These are phyloP conservation scores for Lactifluus rugatus DNA, from an alignment of 768 basidiomycete species.

Conservation along the genomic window DNA sequence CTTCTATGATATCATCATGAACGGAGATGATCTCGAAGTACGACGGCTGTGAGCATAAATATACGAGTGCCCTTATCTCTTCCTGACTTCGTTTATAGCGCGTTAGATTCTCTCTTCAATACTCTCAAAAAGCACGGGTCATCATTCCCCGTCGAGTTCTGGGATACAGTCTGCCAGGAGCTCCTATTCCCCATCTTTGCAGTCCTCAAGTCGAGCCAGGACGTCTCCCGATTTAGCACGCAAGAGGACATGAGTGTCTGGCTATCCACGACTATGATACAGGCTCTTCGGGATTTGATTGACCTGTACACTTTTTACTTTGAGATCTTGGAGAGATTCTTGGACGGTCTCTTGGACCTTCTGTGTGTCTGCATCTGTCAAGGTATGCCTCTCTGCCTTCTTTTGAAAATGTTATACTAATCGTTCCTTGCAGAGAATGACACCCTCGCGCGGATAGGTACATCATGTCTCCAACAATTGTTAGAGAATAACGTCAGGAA, in stretches of 20 bases:
- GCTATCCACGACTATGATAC: constrained; percentile 98
- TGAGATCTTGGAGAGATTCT: constrained; percentile 75
- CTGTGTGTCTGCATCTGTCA: constrained; percentile 97
- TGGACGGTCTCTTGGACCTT: constrained; percentile 90
- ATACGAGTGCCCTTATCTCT: not conserved
- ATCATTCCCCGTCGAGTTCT: constrained; percentile 83
- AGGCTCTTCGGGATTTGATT: constrained; percentile 89
- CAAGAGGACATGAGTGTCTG: constrained; percentile 99
- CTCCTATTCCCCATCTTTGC: constrained; percentile 98
- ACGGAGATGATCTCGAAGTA: constrained; percentile 96
- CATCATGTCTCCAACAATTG: constrained; percentile 93
- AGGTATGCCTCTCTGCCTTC: constrained; percentile 44
- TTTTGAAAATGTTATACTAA: not conserved
- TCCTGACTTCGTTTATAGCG: constrained; percentile 40
- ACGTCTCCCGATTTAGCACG: constrained; percentile 84
- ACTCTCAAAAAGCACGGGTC: constrained; percentile 86
- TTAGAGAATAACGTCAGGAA: constrained; percentile 88
- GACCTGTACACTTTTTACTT: constrained; percentile 96
- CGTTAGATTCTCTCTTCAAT: constrained; percentile 91
- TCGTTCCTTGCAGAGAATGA: constrained; percentile 69
- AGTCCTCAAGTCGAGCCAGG: constrained; percentile 86
- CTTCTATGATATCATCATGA: constrained; percentile 99
- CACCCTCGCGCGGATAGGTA: constrained; percentile 93
- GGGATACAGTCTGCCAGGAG: constrained; percentile 96
- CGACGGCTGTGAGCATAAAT: constrained; percentile 68